Base-by-base conservation (phyloP, 495 filamentous ascomycete species). In the Glutinoglossum americanum region DNA sequence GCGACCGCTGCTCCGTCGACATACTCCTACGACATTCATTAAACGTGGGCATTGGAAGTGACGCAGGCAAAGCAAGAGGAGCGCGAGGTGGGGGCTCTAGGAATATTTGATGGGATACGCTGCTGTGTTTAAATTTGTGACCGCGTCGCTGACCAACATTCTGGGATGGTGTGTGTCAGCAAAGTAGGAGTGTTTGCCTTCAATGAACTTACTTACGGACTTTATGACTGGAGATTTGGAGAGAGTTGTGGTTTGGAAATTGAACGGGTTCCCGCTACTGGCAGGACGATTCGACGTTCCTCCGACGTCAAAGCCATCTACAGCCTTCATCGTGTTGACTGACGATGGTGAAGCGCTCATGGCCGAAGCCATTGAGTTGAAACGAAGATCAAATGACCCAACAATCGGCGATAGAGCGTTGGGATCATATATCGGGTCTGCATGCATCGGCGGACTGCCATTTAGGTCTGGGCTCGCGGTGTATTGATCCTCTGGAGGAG, bases 111-210 rank as follows among this genome's bases (percentile, higher is more conserved):
- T 96, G 90, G 23, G 87, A 94, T 54, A 98, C 87, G 64, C 85
- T 92, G 66, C 85, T 90, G 73, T 97, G 92, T 62, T 95, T 94
- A 76, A 97, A 98, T 65, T 92, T 89, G 73, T 98, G 92, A 30
- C 92, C 92, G 56, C 89, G 83, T 57, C 92, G 80, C 68, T 94
- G 88, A 61, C 90, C 92, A 63, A 96, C 79, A 60, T 80, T 83
- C 80, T 85, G 65, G 10, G 3, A 6, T 35, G 41, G 30, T 33
- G 15, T 3, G 13, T 11, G 25, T 58, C 45, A 49, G 28, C 37
- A 15, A 5, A 3, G 57, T 41, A 45, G 33, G 49, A 44, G 45
- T 5, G 17, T 45, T 15, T 35, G 19, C 15, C 3, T 17, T 37
- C 41, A 13, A 33, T n/a, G 10, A 11, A 33, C 59, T 27, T 76